These are phyloP conservation scores for Yarrowia divulgata DNA, from an alignment of 805 yeast species.

Conservation along the genomic window DNA sequence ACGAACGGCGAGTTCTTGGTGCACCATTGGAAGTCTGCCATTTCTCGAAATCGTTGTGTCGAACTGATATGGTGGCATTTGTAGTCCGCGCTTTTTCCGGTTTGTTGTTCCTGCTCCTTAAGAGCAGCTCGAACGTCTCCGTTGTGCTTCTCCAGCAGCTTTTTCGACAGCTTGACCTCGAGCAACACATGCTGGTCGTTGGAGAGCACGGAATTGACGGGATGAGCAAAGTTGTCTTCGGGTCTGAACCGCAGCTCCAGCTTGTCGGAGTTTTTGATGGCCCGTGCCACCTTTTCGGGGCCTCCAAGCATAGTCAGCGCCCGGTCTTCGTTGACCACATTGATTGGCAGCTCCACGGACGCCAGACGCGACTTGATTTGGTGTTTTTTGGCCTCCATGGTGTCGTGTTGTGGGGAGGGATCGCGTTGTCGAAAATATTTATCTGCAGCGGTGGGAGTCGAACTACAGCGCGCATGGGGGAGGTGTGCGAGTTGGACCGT, in stretches of 20 bases:
- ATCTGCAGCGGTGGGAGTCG: slow-evolving; percentile 34
- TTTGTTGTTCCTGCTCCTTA: slow-evolving; percentile 51
- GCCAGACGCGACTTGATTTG: slow-evolving; percentile 47
- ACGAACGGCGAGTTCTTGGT: slow-evolving; percentile 65
- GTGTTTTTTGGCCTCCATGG: slow-evolving; percentile 38
- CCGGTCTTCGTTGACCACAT: slow-evolving; percentile 58
- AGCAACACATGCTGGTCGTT: slow-evolving; percentile 48
- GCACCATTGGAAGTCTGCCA: slow-evolving; percentile 84
- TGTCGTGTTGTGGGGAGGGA: background rate
- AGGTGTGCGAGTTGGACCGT: background rate
- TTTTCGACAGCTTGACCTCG: slow-evolving; percentile 48
- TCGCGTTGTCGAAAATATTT: slow-evolving; percentile 1
- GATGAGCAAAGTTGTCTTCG: slow-evolving; percentile 56
- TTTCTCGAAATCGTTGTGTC: slow-evolving; percentile 78
- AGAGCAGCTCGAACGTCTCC: slow-evolving; percentile 67
- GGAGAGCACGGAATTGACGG: slow-evolving; percentile 52
- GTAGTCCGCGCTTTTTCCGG: background rate
- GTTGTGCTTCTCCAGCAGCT: slow-evolving; percentile 45
- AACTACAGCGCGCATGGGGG: slow-evolving; percentile 17
- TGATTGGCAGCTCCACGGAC: slow-evolving; percentile 79
- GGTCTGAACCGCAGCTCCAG: slow-evolving; percentile 52
- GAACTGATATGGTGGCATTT: slow-evolving; percentile 58
- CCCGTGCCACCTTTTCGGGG: slow-evolving; percentile 52
- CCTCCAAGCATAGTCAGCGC: slow-evolving; percentile 62
- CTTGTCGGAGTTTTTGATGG: slow-evolving; percentile 45